A percentile compares a stretch with the other conserved stretches of the same genome.
phyloP scores from a whole-genome alignment of 2,329 filamentous ascomycete species.

The Herpotrichia juniperi region DNA sequence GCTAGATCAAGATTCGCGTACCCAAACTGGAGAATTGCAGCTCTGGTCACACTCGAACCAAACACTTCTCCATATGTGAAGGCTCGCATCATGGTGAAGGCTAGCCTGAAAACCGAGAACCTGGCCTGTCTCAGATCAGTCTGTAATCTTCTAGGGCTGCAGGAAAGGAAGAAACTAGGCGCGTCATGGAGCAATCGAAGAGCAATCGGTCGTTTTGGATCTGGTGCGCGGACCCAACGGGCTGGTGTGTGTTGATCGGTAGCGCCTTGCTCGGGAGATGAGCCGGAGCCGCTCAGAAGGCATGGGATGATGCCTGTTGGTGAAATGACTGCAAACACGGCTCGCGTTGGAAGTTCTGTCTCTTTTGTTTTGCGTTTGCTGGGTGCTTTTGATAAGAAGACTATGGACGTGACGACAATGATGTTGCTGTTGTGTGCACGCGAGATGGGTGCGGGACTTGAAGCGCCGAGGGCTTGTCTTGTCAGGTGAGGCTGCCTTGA shows the following conservation, averaged over 20 bases:
- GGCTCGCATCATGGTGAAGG: neutral
- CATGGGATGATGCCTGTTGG: neutral
- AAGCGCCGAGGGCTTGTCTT: neutral
- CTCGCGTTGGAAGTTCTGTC: neutral
- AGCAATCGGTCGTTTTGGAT: constrained; percentile 3
- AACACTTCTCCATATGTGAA: neutral
- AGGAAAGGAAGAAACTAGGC: neutral
- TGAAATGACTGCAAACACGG: neutral
- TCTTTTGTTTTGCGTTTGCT: neutral
- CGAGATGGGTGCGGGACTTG: neutral
- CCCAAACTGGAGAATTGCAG: too few species aligned
- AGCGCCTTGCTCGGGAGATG: constrained; percentile 2
- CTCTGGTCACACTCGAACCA: too few species aligned
- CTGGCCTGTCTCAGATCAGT: neutral
- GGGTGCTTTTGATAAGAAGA: neutral
- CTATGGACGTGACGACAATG: neutral
- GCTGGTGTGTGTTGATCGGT: neutral
- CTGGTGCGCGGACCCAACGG: neutral
- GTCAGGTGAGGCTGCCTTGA: neutral
- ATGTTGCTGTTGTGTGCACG: neutral
- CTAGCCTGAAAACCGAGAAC: neutral
- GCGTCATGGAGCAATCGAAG: neutral
- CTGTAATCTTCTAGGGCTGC: neutral
- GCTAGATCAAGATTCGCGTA: too few species aligned
- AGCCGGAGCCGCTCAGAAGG: constrained; percentile 1